Conservation (phyloP, 2,329 filamentous ascomycete genomes). For the Apiospora pterosperma region DNA sequence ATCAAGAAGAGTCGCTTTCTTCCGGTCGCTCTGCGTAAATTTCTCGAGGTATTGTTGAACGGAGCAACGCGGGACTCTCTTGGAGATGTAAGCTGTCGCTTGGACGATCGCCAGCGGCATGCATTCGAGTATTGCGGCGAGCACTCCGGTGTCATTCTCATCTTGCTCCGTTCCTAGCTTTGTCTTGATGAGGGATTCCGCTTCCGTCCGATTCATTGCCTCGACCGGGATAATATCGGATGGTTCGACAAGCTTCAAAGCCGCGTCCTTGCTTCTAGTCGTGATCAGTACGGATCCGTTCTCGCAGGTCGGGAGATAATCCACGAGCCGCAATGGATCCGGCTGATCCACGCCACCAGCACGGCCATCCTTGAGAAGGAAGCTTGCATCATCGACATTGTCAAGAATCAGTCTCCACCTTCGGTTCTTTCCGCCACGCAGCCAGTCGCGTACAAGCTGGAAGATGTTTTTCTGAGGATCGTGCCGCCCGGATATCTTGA, state of each 20-base stretch:
- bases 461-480: slow-evolving; percentile 20
- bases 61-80: slow-evolving; percentile 22
- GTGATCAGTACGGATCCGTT: slow-evolving; percentile 28
- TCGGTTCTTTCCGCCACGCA: slow-evolving; percentile 23
- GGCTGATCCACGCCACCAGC: neutral
- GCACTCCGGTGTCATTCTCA: slow-evolving; percentile 12
- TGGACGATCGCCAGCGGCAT: slow-evolving; percentile 28
- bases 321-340: neutral
- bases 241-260: slow-evolving; percentile 14
- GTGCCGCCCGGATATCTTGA: slow-evolving; percentile 23
- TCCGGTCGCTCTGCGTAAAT: slow-evolving; percentile 29
- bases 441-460: slow-evolving; percentile 26
- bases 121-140: slow-evolving; percentile 12
- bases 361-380: neutral
- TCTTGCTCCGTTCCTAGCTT: slow-evolving; percentile 11
- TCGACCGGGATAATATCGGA: slow-evolving; percentile 22
- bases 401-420: slow-evolving; percentile 34
- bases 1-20: slow-evolving; percentile 24
- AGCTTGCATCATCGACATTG: slow-evolving; percentile 28
- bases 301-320: neutral
- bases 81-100: slow-evolving; percentile 30
- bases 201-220: slow-evolving; percentile 23
- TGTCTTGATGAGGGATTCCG: slow-evolving; percentile 26
- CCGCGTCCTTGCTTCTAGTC: slow-evolving; percentile 9
- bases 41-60: slow-evolving; percentile 34